These are phyloP conservation scores for Stemphylium beticola DNA, from an alignment of 2,329 filamentous ascomycete species.

Conservation along the genomic window DNA sequence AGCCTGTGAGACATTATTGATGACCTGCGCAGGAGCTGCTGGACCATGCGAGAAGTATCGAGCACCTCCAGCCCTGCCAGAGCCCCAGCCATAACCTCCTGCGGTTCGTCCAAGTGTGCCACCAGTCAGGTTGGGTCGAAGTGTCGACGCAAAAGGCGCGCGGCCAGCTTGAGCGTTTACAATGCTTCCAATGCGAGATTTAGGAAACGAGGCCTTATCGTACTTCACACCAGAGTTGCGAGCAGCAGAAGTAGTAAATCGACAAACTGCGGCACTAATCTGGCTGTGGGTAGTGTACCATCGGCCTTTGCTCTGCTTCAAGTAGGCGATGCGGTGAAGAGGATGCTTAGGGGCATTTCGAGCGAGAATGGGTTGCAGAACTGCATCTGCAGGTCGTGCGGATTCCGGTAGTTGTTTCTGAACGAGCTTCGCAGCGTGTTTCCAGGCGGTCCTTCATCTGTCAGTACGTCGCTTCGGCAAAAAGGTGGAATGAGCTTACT, in stretches of 20 bases:
- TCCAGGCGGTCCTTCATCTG: constrained; percentile 53
- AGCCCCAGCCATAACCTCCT: constrained; percentile 83
- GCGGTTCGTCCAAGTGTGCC: constrained; percentile 83
- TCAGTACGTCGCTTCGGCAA: constrained; percentile 16
- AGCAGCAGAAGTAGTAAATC: constrained; percentile 59
- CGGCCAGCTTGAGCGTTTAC: constrained; percentile 71
- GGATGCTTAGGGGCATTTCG: constrained; percentile 64
- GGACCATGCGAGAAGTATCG: constrained; percentile 92
- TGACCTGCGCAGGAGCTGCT: constrained; percentile 83
- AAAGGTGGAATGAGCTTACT: constrained; percentile 34
- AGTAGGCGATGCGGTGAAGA: constrained; percentile 65
- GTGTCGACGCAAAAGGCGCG: constrained; percentile 84
- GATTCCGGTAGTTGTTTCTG: constrained; percentile 54
- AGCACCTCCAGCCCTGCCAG: constrained; percentile 71
- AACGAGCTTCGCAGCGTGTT: constrained; percentile 55
- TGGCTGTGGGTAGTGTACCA: constrained; percentile 65
- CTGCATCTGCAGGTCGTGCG: constrained; percentile 51
- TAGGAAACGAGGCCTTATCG: constrained; percentile 60
- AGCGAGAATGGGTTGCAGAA: constrained; percentile 66
- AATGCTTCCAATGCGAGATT: constrained; percentile 62
- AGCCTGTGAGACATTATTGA: constrained; percentile 93
- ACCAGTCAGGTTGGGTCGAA: constrained; percentile 91
- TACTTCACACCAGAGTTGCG: constrained; percentile 51
- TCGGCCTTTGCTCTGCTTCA: constrained; percentile 68
- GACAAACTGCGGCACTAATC: constrained; percentile 54